A percentile compares a stretch with the other conserved stretches of the same genome.
These are phyloP conservation scores for Fusarium ambrosium DNA, from an alignment of 2,329 filamentous ascomycete genomes.

Conservation along the genomic window DNA sequence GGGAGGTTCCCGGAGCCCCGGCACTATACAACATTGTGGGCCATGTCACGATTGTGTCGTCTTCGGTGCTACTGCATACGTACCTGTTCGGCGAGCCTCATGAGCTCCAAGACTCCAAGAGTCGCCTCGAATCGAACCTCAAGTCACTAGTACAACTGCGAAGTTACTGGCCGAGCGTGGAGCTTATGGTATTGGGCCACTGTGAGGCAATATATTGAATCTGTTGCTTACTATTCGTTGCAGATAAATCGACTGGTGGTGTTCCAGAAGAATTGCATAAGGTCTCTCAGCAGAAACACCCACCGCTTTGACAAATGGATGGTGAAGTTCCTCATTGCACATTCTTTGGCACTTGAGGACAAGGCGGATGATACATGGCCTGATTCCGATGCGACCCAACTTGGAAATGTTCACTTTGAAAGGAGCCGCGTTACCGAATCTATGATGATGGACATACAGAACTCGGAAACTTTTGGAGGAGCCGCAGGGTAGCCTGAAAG, in stretches of 20 bases:
- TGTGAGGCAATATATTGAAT: background rate
- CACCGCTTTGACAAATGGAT: conserved; percentile 63
- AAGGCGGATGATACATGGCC: conserved; percentile 47
- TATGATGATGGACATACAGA: conserved; percentile 43
- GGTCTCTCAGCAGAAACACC: conserved; percentile 45
- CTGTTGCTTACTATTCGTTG: background rate
- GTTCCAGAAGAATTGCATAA: conserved; percentile 51
- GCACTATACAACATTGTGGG: conserved; percentile 53
- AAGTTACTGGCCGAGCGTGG: conserved; percentile 53
- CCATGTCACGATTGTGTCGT: conserved; percentile 53
- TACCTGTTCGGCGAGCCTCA: conserved; percentile 50
- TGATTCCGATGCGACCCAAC: background rate
- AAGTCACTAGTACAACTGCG: conserved; percentile 49
- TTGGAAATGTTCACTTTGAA: conserved; percentile 25
- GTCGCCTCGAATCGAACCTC: conserved; percentile 50
- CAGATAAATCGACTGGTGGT: conserved; percentile 52
- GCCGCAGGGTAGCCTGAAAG: background rate
- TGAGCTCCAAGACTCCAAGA: conserved; percentile 45
- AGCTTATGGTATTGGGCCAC: conserved; percentile 47
- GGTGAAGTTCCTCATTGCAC: conserved; percentile 57
- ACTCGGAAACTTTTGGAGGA: background rate
- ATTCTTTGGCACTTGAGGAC: conserved; percentile 49
- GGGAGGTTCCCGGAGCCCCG: conserved; percentile 42
- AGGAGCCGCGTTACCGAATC: conserved; percentile 37
- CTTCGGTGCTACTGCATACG: conserved; percentile 52